Evolutionary conservation across 331 rosid species (phyloP).

Genomic region (Pyracantha coccinea): DNA sequence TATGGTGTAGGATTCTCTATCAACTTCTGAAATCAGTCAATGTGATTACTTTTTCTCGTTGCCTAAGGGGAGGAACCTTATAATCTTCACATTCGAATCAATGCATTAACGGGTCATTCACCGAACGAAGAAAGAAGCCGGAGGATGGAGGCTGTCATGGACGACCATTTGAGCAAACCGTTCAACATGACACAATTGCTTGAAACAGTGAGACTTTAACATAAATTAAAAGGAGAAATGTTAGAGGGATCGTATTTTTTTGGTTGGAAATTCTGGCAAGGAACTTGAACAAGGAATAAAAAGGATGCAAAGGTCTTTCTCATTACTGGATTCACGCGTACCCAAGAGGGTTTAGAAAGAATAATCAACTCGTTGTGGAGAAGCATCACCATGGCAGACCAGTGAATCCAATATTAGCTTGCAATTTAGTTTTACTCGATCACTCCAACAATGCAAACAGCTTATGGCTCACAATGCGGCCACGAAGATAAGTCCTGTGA

Average conservation of each 20-base stretch:
- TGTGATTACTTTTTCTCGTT: background rate
- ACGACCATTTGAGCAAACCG: slow-evolving; percentile 44
- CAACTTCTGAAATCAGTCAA: background rate
- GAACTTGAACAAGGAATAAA: too few relatives aligned
- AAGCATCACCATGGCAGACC: too few relatives aligned
- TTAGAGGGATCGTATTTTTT: background rate
- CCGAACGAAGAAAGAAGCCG: slow-evolving; percentile 20
- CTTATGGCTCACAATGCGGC: too few relatives aligned
- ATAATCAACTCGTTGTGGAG: too few relatives aligned
- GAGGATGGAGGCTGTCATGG: slow-evolving; percentile 48
- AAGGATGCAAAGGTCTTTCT: too few relatives aligned
- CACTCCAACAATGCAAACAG: too few relatives aligned
- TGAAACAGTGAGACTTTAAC: background rate
- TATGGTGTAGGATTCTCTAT: background rate
- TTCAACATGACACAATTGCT: background rate
- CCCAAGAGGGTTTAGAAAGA: too few relatives aligned
- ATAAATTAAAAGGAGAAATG: background rate
- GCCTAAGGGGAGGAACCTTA: background rate
- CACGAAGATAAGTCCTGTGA: too few relatives aligned
- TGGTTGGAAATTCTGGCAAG: too few relatives aligned
- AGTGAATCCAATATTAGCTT: too few relatives aligned
- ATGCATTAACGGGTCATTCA: slow-evolving; percentile 17
- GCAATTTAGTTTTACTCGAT: too few relatives aligned
- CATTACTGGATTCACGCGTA: too few relatives aligned
- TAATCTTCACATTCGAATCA: background rate